Percentiles rank a stretch among this genome's conserved stretches.
phyloP scores from a whole-genome alignment of 1,139 yeast species.

The Saccharomyces pastorianus region DNA sequence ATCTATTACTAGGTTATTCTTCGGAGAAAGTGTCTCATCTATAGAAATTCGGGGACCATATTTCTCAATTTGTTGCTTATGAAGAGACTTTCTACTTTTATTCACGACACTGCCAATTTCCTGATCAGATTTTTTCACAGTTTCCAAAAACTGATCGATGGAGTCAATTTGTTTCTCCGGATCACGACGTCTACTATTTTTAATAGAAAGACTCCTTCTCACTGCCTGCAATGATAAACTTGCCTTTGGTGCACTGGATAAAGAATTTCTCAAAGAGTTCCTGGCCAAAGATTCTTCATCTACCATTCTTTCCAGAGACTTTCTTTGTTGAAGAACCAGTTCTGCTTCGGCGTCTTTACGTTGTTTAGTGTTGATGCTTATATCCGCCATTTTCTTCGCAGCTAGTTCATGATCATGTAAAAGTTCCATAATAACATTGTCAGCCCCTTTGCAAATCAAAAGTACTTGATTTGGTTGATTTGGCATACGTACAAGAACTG shows the following conservation, averaged over 20 bases:
- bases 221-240: slow-evolving; percentile 33
- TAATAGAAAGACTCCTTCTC: slow-evolving; percentile 24
- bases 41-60: slow-evolving; percentile 34
- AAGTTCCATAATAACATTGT: slow-evolving; percentile 78
- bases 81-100: slow-evolving; percentile 56
- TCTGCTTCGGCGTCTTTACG: slow-evolving; percentile 81
- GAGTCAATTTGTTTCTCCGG: slow-evolving; percentile 37
- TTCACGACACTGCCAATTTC: slow-evolving; percentile 55
- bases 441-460: slow-evolving; percentile 90
- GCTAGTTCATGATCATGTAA: slow-evolving; percentile 55
- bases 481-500: slow-evolving; percentile 72
- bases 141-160: slow-evolving; percentile 50
- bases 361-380: slow-evolving; percentile 49
- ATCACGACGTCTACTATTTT: slow-evolving; percentile 18
- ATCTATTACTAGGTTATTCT: slow-evolving; percentile 4
- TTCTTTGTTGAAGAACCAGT: slow-evolving; percentile 49
- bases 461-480: slow-evolving; percentile 56
- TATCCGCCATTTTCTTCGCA: slow-evolving; percentile 50
- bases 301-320: slow-evolving; percentile 28
- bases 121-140: slow-evolving; percentile 40
- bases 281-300: slow-evolving; percentile 16
- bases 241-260: slow-evolving; percentile 26
- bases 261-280: slow-evolving; percentile 15
- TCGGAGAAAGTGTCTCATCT: slow-evolving; percentile 1
- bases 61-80: slow-evolving; percentile 50